Percentiles rank a stretch among this genome's conserved stretches.
Conservation (phyloP, 140 eudicot species). For the Flaveria floridana region DNA sequence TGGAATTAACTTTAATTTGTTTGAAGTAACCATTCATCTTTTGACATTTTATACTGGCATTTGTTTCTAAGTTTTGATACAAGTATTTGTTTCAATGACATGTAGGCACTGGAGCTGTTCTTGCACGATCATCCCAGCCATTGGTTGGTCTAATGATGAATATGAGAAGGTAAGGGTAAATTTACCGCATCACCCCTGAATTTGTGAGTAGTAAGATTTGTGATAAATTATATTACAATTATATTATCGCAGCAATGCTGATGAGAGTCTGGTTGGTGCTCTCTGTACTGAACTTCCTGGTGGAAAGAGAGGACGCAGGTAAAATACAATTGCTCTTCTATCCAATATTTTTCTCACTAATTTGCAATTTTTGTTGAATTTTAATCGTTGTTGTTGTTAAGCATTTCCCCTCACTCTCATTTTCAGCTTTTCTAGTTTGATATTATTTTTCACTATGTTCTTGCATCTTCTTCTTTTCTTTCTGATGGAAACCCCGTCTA, state of each 20-base stretch:
- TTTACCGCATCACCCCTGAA: slow-evolving; percentile 8
- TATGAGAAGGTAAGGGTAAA: slow-evolving; percentile 79
- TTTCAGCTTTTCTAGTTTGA: background rate
- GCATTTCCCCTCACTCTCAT: background rate
- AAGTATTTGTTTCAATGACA: slow-evolving; percentile 21
- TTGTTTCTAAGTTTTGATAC: slow-evolving; percentile 6
- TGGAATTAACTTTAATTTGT: slow-evolving; percentile 14
- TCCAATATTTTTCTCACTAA: slow-evolving; percentile 11
- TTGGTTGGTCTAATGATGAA: slow-evolving; percentile 99
- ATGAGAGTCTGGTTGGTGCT: slow-evolving; percentile 95
- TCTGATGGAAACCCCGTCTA: slow-evolving; percentile 9
- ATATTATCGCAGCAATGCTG: slow-evolving; percentile 73
- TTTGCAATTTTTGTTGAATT: background rate
- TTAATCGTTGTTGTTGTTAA: slow-evolving; percentile 4
- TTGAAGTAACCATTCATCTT: slow-evolving; percentile 9
- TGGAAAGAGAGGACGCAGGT: slow-evolving; percentile 64
- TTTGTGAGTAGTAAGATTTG: slow-evolving; percentile 14
- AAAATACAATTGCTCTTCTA: background rate
- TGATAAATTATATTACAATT: slow-evolving; percentile 3
- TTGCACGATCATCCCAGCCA: slow-evolving; percentile 98
- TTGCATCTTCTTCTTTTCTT: background rate
- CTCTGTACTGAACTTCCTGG: slow-evolving; percentile 66
- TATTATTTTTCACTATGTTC: slow-evolving; percentile 8
- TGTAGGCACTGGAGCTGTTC: slow-evolving; percentile 86
- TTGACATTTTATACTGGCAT: slow-evolving; percentile 20